A percentile compares a stretch with the other conserved stretches of the same genome.
Conservation (phyloP, 768 basidiomycete species). For the Rhodotorula babjevae region DNA sequence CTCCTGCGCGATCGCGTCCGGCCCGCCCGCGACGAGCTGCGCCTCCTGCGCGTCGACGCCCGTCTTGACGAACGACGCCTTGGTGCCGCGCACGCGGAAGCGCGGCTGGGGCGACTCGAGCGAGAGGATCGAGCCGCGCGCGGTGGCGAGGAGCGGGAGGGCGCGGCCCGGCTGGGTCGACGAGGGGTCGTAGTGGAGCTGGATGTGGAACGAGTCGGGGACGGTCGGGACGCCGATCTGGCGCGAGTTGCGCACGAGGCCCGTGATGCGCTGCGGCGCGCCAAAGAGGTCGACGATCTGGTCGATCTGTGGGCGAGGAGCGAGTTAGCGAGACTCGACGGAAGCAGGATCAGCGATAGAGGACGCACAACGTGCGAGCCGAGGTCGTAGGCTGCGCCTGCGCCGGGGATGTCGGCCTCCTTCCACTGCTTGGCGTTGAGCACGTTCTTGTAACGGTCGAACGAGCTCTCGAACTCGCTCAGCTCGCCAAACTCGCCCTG, state of each 20-base stretch:
- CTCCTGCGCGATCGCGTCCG: conserved; percentile 46
- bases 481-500: conserved; percentile 45
- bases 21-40: conserved; percentile 57
- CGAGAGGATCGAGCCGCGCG: conserved; percentile 66
- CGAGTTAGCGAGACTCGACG: background rate
- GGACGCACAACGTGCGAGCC: conserved; percentile 60
- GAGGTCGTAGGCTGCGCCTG: conserved; percentile 69
- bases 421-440: conserved; percentile 61
- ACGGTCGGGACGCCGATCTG: conserved; percentile 48
- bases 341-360: background rate
- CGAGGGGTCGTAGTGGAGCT: conserved; percentile 33
- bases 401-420: conserved; percentile 60
- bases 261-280: conserved; percentile 62
- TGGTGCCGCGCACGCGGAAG: conserved; percentile 57
- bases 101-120: conserved; percentile 63
- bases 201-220: conserved; percentile 48
- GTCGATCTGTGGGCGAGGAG: conserved; percentile 53
- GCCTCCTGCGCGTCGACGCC: conserved; percentile 76
- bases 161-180: conserved; percentile 36
- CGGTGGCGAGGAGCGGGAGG: conserved; percentile 60
- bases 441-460: conserved; percentile 59
- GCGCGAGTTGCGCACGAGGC: conserved; percentile 65
- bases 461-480: conserved; percentile 51
- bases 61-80: conserved; percentile 54
- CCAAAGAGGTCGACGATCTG: conserved; percentile 73